Conservation (phyloP, 202 grass and related monocot genomes). For the Brachypodium distachyon region DNA sequence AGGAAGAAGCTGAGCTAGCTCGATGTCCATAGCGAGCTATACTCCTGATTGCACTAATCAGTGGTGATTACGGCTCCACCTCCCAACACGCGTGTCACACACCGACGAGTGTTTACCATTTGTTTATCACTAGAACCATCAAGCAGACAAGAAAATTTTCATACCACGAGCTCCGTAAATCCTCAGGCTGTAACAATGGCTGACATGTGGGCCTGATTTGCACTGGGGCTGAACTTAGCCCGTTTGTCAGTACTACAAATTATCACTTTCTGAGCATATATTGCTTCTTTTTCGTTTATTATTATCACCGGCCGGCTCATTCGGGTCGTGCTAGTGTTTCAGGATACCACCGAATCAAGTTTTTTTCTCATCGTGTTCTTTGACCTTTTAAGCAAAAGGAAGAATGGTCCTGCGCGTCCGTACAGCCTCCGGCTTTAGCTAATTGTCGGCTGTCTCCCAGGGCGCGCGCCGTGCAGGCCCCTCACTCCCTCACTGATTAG, state of each 20-base stretch:
- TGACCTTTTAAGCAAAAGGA: background rate
- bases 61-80: conserved; percentile 2
- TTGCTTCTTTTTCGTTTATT: background rate
- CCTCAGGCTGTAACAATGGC: background rate
- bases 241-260: background rate
- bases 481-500: background rate
- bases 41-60: background rate
- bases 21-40: no score
- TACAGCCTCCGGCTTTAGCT: background rate
- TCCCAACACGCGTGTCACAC: conserved; percentile 15
- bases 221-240: background rate
- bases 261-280: no score
- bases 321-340: background rate
- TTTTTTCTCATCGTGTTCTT: background rate
- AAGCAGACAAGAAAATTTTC: background rate
- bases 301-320: background rate
- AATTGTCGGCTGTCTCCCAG: background rate
- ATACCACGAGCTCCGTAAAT: no score
- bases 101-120: background rate
- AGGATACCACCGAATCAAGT: background rate
- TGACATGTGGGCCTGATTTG: background rate
- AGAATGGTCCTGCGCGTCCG: background rate
- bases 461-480: background rate
- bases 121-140: background rate
- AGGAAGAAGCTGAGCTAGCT: no score